Evolutionary conservation across 2,329 filamentous ascomycete genomes (phyloP), one percentile per base, ranked within the genome.

Genomic region (Stemphylium beticola): DNA sequence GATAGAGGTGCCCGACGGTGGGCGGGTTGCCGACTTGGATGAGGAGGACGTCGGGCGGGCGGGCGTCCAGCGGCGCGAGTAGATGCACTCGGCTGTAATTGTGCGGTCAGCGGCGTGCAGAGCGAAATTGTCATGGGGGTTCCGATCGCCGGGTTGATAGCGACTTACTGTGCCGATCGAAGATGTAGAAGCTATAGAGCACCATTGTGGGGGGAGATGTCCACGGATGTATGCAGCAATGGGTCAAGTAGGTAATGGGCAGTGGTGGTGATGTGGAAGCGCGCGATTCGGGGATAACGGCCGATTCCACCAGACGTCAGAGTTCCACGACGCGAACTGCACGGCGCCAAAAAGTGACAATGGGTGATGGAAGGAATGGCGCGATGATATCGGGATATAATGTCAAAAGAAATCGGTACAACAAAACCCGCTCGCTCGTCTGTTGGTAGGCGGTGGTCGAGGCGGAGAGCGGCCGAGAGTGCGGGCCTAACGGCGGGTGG

Each of bases 171-270:
- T 99, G 95, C 64, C 95, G 89, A 80, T 99, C 95, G 76, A 99
- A 99, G 74, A 99, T 97, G 83, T 96, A 96, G 79, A 99, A 96
- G 56, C 92, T 93, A 80, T 96, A 98, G 77, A 98, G 90, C 57
- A 90, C 88, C 95, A 99, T 98, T 73, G 57, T 34, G 42, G 26
- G 40, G 17, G 26, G 36, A 47, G n/a, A n/a, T n/a, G n/a, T n/a
- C n/a, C n/a, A n/a, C n/a, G n/a, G n/a, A 17, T 18, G 24, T 26
- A 26, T 49, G 37, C 46, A 38, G 46, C 15, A n/a, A 22, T 31
- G 31, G 38, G 26, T n/a, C 26, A 11, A 26, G 41, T 45, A 37
- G 37, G 34, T 38, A 41, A 34, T 48, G 26, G 20, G 54, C 29
- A 44, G 7, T 36, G 53, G 41, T 38, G 41, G 50, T 15, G 45